A percentile compares a stretch with the other conserved stretches of the same genome.
These are phyloP conservation scores for Paxillus rubicundulus DNA, from an alignment of 768 basidiomycete species.

Conservation along the genomic window DNA sequence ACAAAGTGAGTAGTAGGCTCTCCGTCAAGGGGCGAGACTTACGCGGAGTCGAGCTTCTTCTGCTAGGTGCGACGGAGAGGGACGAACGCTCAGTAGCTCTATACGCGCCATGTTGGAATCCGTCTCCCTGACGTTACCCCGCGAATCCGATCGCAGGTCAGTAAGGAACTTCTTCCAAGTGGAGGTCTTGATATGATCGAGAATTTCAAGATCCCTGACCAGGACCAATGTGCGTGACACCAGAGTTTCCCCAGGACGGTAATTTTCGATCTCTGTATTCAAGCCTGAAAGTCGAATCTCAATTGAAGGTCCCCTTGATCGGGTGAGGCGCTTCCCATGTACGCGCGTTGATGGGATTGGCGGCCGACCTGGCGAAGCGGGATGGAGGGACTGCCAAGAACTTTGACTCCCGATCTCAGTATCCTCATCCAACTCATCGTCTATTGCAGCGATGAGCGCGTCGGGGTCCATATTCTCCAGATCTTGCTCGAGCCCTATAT, in stretches of 20 bases:
- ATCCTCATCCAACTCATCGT: slow-evolving; percentile 82
- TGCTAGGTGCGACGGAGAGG: slow-evolving; percentile 60
- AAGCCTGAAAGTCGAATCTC: slow-evolving; percentile 75
- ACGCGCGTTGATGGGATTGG: slow-evolving; percentile 37
- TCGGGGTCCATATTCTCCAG: slow-evolving; percentile 70
- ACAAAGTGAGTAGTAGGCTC: not conserved
- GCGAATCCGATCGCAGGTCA: slow-evolving; percentile 75
- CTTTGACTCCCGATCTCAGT: slow-evolving; percentile 72
- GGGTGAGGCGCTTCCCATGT: slow-evolving; percentile 59
- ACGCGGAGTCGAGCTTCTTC: slow-evolving; percentile 79
- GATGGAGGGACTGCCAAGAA: slow-evolving; percentile 87
- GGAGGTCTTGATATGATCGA: slow-evolving; percentile 97
- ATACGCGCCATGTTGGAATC: slow-evolving; percentile 92
- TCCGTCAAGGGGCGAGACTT: slow-evolving; percentile 1
- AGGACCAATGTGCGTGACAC: slow-evolving; percentile 68
- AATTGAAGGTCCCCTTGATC: slow-evolving; percentile 78
- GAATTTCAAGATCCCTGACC: slow-evolving; percentile 76
- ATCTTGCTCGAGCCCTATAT: slow-evolving; percentile 85
- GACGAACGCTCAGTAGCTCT: slow-evolving; percentile 72
- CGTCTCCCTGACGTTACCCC: slow-evolving; percentile 86
- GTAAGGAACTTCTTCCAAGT: slow-evolving; percentile 99
- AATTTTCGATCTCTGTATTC: slow-evolving; percentile 65
- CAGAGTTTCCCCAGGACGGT: slow-evolving; percentile 49
- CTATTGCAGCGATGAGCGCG: slow-evolving; percentile 85
- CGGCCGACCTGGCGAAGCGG: slow-evolving; percentile 43